Conservation (phyloP, 148 eudicot species). For the Nepenthes mirabilis region DNA sequence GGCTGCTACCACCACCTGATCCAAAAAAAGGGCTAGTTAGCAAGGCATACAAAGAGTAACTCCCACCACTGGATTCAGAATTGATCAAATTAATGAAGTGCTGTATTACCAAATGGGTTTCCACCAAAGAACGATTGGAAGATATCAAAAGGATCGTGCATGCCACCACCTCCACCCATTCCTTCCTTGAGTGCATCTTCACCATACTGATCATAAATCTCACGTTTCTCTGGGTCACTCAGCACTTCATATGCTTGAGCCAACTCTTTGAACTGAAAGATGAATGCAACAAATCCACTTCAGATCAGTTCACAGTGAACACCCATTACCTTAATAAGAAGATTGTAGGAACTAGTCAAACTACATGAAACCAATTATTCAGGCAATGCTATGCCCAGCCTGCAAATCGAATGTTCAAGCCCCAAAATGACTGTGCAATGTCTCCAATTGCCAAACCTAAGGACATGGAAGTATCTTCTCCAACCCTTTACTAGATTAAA, state of each 20-base stretch:
- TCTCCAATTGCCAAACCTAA: too few relatives aligned
- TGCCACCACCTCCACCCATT: constrained; percentile 5
- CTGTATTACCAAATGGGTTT: background rate
- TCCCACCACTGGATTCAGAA: too few relatives aligned
- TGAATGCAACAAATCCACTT: too few relatives aligned
- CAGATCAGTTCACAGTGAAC: too few relatives aligned
- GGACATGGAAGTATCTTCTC: too few relatives aligned
- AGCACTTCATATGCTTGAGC: constrained; percentile 3
- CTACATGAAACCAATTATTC: too few relatives aligned
- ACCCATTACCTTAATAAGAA: too few relatives aligned
- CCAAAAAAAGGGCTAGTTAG: background rate
- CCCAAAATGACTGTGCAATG: too few relatives aligned
- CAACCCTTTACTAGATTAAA: too few relatives aligned
- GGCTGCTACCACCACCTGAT: constrained; percentile 8
- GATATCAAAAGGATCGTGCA: constrained; percentile 6
- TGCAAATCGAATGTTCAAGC: too few relatives aligned
- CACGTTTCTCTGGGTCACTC: constrained; percentile 6
- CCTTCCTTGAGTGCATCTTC: constrained; percentile 4
- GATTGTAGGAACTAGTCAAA: too few relatives aligned
- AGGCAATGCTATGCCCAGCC: too few relatives aligned
- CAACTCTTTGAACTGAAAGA: constrained; percentile 2
- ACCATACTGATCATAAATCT: constrained; percentile 5
- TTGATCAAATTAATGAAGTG: background rate
- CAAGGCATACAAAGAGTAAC: background rate
- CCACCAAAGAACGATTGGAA: constrained; percentile 4